Percentiles rank a stretch among this genome's conserved stretches.
phyloP scores from a whole-genome alignment of 257 asterid species.

The Salvia splendens region DNA sequence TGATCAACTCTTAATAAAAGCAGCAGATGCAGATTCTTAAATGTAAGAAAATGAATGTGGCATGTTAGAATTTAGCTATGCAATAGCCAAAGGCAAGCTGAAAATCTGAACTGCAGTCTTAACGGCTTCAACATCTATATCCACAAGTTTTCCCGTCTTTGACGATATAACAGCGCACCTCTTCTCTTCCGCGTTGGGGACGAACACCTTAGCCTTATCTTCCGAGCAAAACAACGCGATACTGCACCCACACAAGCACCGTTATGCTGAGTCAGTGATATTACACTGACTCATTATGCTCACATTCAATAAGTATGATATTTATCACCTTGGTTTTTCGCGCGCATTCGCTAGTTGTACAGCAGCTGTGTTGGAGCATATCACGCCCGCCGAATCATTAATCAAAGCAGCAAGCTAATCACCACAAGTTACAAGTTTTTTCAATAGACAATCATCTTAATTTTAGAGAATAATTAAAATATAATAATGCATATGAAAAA shows the following conservation, averaged over 20 bases:
- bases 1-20: too few relatives aligned
- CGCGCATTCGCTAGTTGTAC: conserved; percentile 80
- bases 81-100: conserved; percentile 65
- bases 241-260: conserved; percentile 36
- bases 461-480: too few relatives aligned
- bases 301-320: neutral
- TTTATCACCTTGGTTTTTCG: conserved; percentile 67
- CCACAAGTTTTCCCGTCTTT: conserved; percentile 68
- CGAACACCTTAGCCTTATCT: conserved; percentile 62
- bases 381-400: conserved; percentile 83
- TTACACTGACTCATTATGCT: too few relatives aligned
- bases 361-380: conserved; percentile 82
- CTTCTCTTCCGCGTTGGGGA: conserved; percentile 67
- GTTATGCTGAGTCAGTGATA: too few relatives aligned
- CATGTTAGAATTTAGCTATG: conserved; percentile 16
- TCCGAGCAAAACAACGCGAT: conserved; percentile 72
- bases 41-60: too few relatives aligned
- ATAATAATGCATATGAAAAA: neutral
- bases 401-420: conserved; percentile 77
- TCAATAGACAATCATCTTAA: too few relatives aligned
- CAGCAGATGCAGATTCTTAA: too few relatives aligned
- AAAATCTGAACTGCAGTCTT: conserved; percentile 63
- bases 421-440: conserved; percentile 6
- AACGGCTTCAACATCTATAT: conserved; percentile 72
- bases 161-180: conserved; percentile 71